Conservation (phyloP, 805 yeast genomes). For the Candida bentonensis region DNA sequence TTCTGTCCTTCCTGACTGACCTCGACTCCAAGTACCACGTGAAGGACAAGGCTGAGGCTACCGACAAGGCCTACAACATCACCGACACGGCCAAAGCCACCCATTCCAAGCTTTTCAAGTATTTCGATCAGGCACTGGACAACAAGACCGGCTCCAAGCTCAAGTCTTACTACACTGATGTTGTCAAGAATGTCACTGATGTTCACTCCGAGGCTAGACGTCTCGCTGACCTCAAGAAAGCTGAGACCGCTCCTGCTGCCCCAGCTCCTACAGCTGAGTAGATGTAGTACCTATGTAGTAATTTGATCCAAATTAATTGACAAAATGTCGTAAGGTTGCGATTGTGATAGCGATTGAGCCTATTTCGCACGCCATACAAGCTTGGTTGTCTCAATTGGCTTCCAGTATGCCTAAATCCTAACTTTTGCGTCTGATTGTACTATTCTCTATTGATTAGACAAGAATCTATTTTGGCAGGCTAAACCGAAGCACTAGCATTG, state of each 20-base stretch:
- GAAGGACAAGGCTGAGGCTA: conserved; percentile 35
- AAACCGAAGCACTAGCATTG: too few relatives aligned
- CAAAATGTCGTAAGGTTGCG: too few relatives aligned
- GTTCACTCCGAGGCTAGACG: conserved; percentile 66
- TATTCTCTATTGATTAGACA: too few relatives aligned
- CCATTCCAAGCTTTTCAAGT: conserved; percentile 10
- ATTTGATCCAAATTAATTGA: too few relatives aligned
- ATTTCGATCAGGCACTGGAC: conserved; percentile 23
- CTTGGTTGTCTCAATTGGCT: too few relatives aligned
- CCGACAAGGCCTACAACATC: conserved; percentile 29
- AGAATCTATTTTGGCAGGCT: too few relatives aligned
- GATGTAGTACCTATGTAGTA: too few relatives aligned
- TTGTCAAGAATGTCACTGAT: conserved; percentile 41
- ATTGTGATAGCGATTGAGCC: too few relatives aligned
- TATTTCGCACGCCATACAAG: too few relatives aligned
- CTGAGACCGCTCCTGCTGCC: conserved; percentile 9
- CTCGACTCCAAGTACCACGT: conserved; percentile 51
- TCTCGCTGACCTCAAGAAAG: conserved; percentile 45
- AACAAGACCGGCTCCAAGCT: conserved; percentile 40
- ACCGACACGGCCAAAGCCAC: conserved; percentile 25
- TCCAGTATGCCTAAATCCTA: too few relatives aligned
- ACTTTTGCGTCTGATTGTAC: too few relatives aligned
- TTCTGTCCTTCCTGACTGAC: conserved; percentile 38
- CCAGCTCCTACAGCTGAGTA: conserved; percentile 5
- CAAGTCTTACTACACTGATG: conserved; percentile 43